Conservation (phyloP, 495 filamentous ascomycete species). For the Haplographium delicatum region DNA sequence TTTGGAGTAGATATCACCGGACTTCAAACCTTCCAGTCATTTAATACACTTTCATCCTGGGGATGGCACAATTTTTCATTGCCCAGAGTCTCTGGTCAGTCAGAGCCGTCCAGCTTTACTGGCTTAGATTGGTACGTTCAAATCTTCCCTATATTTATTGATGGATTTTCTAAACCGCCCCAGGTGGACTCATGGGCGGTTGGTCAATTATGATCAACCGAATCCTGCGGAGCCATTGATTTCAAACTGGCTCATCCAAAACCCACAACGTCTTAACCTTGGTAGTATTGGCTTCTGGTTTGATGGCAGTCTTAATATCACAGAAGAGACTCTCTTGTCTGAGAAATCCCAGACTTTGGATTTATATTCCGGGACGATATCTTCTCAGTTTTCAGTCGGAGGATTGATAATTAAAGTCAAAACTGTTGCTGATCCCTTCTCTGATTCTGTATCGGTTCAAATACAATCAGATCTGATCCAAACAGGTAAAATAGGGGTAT, state of each 20-base stretch:
- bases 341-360: constrained; percentile 42
- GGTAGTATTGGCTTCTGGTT: constrained; percentile 44
- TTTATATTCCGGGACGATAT: constrained; percentile 42
- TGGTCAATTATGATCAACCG: constrained; percentile 47
- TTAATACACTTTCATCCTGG: constrained; percentile 50
- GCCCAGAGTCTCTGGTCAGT: constrained; percentile 31
- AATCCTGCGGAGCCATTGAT: constrained; percentile 46
- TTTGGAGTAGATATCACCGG: constrained; percentile 51
- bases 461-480: constrained; percentile 36
- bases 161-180: background rate
- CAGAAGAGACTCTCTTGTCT: constrained; percentile 32
- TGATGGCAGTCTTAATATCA: constrained; percentile 30
- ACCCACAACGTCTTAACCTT: constrained; percentile 47
- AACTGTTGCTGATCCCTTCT: constrained; percentile 41
- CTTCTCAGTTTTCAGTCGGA: constrained; percentile 40
- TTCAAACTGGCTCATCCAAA: constrained; percentile 48
- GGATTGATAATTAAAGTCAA: constrained; percentile 34
- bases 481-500: constrained; percentile 34
- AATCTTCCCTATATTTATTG: constrained; percentile 29
- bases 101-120: constrained; percentile 4
- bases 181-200: constrained; percentile 50
- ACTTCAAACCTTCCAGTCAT: constrained; percentile 55
- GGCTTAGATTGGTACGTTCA: constrained; percentile 27
- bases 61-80: constrained; percentile 55
- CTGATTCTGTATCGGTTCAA: constrained; percentile 41